These are phyloP conservation scores for Fagopyrum tataricum DNA, from an alignment of 148 eudicot species.

Conservation along the genomic window DNA sequence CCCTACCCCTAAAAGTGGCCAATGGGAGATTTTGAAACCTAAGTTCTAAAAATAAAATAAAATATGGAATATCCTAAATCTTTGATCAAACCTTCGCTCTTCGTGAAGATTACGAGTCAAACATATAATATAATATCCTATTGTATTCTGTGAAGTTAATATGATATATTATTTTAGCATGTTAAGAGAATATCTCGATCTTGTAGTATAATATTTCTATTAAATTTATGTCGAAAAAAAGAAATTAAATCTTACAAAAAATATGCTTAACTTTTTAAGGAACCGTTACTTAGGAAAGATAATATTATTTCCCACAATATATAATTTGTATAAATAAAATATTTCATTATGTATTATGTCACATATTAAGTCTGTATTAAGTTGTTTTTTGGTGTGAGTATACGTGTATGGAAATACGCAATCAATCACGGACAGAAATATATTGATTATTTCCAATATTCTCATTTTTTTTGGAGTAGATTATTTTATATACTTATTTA, in stretches of 20 bases:
- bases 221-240: background rate
- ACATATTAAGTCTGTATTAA: no score
- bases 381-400: no score
- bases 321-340: no score
- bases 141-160: background rate
- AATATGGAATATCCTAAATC: background rate
- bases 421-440: no score
- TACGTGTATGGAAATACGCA: no score
- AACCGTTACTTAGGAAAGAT: background rate
- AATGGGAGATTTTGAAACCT: background rate
- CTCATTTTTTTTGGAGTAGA: no score
- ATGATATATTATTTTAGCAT: background rate
- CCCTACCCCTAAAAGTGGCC: constrained; percentile 6
- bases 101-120: background rate
- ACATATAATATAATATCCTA: background rate
- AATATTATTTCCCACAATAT: no score
- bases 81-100: background rate
- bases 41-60: background rate
- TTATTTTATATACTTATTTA: background rate
- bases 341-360: no score
- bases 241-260: background rate
- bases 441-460: no score
- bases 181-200: constrained; percentile 2
- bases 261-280: background rate
- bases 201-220: background rate